Evolutionary conservation across 163 green algal genomes (phyloP).

Genomic region (Chloromonas sp.): DNA sequence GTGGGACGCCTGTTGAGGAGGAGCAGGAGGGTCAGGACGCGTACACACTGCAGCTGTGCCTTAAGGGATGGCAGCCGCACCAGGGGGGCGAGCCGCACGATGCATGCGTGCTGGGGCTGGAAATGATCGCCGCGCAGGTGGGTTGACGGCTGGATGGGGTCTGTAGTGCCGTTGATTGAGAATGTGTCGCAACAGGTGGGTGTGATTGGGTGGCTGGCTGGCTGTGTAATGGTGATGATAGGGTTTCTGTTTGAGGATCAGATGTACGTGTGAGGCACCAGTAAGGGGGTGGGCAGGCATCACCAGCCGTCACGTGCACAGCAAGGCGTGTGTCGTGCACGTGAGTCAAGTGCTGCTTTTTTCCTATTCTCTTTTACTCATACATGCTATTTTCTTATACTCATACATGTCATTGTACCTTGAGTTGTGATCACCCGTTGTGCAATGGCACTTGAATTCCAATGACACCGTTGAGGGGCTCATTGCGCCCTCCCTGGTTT

Average conservation of each 20-base stretch:
- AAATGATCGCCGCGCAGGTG: no score
- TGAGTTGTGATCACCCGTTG: no score
- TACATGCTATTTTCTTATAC: no score
- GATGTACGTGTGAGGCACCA: background rate
- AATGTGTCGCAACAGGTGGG: background rate
- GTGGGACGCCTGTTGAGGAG: background rate
- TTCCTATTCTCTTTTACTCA: no score
- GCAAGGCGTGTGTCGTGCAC: no score
- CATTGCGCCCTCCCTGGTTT: background rate
- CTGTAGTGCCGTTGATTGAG: background rate
- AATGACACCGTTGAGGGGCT: no score
- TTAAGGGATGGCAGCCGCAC: background rate
- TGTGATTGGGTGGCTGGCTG: background rate
- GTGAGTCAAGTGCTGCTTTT: no score
- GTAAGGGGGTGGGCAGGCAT: background rate
- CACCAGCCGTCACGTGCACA: no score
- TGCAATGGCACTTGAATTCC: no score
- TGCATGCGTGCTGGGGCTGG: no score
- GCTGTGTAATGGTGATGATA: background rate
- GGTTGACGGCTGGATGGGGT: background rate
- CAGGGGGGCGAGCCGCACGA: no score
- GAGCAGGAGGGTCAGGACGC: background rate
- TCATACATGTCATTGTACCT: no score
- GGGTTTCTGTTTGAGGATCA: background rate
- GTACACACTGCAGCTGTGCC: background rate